These are phyloP conservation scores for Skeletonema tropicum DNA, from an alignment of 108 stramenopile genomes.

Conservation along the genomic window DNA sequence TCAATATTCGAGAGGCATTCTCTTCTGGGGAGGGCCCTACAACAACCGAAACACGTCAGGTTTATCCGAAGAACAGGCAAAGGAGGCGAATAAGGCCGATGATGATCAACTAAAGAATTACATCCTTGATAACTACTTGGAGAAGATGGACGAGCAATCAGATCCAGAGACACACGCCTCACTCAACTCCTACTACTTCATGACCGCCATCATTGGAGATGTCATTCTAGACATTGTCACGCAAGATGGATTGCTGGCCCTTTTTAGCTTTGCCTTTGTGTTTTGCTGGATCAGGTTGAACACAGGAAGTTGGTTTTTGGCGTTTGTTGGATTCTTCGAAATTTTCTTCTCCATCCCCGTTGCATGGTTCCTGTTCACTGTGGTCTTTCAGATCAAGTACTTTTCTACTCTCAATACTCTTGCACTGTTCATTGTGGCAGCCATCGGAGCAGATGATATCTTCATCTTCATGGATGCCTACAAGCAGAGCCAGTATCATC, in stretches of 20 bases:
- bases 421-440: constrained; percentile 61
- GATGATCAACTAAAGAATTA: constrained; percentile 37
- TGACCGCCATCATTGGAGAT: constrained; percentile 55
- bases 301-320: constrained; percentile 54
- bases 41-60: constrained; percentile 13
- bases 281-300: constrained; percentile 53
- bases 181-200: constrained; percentile 63
- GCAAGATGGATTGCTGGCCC: constrained; percentile 45
- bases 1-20: constrained; percentile 49
- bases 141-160: constrained; percentile 39
- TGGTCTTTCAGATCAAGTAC: constrained; percentile 53
- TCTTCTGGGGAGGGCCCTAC: constrained; percentile 58
- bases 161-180: constrained; percentile 7
- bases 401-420: constrained; percentile 60
- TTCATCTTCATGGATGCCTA: constrained; percentile 70
- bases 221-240: constrained; percentile 49
- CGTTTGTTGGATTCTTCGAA: constrained; percentile 54
- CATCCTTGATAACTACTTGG: constrained; percentile 32
- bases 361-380: constrained; percentile 58
- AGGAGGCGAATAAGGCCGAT: constrained; percentile 25
- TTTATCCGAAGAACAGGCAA: constrained; percentile 19
- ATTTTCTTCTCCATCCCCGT: constrained; percentile 59
- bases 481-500: constrained; percentile 46
- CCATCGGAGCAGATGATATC: constrained; percentile 59
- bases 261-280: constrained; percentile 49